These are phyloP conservation scores for Fusarium buharicum DNA, from an alignment of 2,329 filamentous ascomycete species.

Conservation along the genomic window DNA sequence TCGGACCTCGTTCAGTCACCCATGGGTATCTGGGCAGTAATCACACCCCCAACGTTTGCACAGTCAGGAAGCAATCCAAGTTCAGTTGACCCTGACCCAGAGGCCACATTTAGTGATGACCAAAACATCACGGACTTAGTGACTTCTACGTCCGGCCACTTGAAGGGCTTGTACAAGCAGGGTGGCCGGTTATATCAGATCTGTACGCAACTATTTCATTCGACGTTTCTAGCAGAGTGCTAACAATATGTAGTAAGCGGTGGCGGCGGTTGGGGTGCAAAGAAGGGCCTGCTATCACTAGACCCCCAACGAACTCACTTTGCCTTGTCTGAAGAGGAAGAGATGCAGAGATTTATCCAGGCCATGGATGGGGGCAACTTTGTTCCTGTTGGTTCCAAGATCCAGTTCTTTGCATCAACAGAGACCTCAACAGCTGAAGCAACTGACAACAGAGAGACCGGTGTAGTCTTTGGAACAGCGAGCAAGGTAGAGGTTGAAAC, in stretches of 20 bases:
- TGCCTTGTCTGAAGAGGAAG: slow-evolving; percentile 58
- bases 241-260: slow-evolving; percentile 69
- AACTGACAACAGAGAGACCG: slow-evolving; percentile 15
- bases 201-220: slow-evolving; percentile 39
- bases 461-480: slow-evolving; percentile 51
- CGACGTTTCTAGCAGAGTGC: neutral
- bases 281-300: slow-evolving; percentile 80
- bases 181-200: slow-evolving; percentile 60
- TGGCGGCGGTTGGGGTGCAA: slow-evolving; percentile 85
- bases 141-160: slow-evolving; percentile 41
- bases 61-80: slow-evolving; percentile 18
- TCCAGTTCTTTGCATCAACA: slow-evolving; percentile 71
- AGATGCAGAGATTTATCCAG: slow-evolving; percentile 64
- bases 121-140: slow-evolving; percentile 38
- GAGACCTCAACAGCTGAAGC: slow-evolving; percentile 43
- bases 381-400: slow-evolving; percentile 69
- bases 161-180: slow-evolving; percentile 52
- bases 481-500: slow-evolving; percentile 23
- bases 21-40: slow-evolving; percentile 78
- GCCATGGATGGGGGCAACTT: slow-evolving; percentile 62
- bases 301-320: slow-evolving; percentile 73
- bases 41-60: slow-evolving; percentile 59
- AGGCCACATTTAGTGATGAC: slow-evolving; percentile 36
- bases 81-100: slow-evolving; percentile 33
- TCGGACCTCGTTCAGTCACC: slow-evolving; percentile 53